These are phyloP conservation scores for Mimosa pudica DNA, from an alignment of 306 rosid species.

Conservation along the genomic window DNA sequence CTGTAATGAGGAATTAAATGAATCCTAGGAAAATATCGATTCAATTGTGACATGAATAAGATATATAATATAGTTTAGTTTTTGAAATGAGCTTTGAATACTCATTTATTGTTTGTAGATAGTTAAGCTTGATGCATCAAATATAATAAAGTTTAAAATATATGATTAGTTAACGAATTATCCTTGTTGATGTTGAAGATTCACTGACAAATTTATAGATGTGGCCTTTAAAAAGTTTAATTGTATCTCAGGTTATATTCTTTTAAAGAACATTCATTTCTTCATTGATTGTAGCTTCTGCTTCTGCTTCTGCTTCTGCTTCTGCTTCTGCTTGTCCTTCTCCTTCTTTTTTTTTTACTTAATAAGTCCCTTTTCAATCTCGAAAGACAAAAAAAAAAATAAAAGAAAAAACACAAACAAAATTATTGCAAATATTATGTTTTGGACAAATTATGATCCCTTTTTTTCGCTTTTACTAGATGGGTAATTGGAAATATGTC, in stretches of 20 bases:
- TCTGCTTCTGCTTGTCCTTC: neutral
- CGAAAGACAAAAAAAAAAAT: neutral
- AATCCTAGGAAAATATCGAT: neutral
- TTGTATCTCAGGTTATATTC: neutral
- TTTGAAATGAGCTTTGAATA: neutral
- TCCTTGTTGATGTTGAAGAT: neutral
- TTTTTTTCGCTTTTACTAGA: neutral
- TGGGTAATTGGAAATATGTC: neutral
- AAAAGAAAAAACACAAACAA: neutral
- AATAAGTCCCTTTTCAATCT: neutral
- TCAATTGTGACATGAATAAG: neutral
- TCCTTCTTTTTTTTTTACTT: neutral
- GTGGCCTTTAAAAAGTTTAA: neutral
- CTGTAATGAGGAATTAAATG: neutral
- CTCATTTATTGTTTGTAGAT: neutral
- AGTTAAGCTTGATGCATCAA: neutral
- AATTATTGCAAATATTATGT: neutral
- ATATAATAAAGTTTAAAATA: neutral
- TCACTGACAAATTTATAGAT: neutral
- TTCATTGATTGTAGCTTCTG: neutral
- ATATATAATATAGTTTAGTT: neutral
- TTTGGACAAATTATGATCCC: neutral
- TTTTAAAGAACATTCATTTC: neutral
- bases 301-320: no score
- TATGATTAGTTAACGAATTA: neutral